Percentiles rank a stretch among this genome's conserved stretches.
Conservation (phyloP, 106 monocot genomes). For the Allium cepa region DNA sequence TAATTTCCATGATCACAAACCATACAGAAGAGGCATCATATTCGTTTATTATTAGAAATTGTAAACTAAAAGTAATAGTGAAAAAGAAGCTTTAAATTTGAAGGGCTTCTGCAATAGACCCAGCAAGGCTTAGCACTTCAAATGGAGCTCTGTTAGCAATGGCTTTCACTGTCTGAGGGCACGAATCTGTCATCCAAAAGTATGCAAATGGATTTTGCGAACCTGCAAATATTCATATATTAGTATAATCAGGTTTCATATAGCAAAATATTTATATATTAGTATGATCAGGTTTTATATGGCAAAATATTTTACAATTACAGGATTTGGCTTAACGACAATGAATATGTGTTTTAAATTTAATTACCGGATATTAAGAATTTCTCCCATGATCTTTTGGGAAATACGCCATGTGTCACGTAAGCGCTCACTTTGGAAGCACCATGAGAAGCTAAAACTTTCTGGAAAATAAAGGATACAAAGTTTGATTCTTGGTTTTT, state of each 20-base stretch:
- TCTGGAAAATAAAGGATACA: slow-evolving; percentile 27
- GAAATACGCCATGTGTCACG: slow-evolving; percentile 94
- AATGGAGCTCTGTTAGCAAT: slow-evolving; percentile 60
- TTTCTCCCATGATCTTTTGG: slow-evolving; percentile 69
- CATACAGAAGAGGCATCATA: no score
- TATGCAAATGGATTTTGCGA: slow-evolving; percentile 32
- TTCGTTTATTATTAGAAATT: no score
- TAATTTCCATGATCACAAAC: no score
- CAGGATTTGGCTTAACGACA: neutral
- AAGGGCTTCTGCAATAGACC: slow-evolving; percentile 78
- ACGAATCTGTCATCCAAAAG: slow-evolving; percentile 95
- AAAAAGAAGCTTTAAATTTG: slow-evolving; percentile 33
- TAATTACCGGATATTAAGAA: slow-evolving; percentile 24
- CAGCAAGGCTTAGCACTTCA: slow-evolving; percentile 79
- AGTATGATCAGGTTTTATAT: no score
- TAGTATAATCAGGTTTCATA: no score
- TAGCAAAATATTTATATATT: no score
- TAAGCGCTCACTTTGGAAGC: slow-evolving; percentile 93
- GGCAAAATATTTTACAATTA: no score
- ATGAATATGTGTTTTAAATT: neutral
- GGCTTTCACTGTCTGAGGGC: slow-evolving; percentile 65
- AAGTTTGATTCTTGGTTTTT: neutral
- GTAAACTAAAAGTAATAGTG: no score
- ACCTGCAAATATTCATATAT: neutral
- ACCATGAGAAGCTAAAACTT: slow-evolving; percentile 76